Conservation (phyloP, 495 filamentous ascomycete species). For the Penicillium lividum region DNA sequence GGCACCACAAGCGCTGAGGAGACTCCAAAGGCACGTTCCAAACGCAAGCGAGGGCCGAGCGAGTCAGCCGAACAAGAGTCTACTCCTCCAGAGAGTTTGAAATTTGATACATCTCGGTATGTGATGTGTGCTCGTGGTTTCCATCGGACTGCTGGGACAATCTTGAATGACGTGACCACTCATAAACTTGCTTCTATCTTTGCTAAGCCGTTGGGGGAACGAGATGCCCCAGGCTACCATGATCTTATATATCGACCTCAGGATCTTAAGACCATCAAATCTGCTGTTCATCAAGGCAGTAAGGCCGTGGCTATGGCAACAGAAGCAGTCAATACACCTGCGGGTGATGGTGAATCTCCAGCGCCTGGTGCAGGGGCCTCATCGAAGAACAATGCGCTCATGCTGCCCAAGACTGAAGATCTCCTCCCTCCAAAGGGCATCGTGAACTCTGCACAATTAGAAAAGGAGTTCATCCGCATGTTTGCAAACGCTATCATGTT, state of each 20-base stretch:
- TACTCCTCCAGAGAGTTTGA: constrained; percentile 31
- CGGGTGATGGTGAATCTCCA: constrained; percentile 47
- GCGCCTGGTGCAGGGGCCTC: constrained; percentile 33
- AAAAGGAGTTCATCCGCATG: constrained; percentile 96
- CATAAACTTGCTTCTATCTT: constrained; percentile 92
- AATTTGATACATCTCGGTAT: constrained; percentile 50
- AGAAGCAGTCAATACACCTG: constrained; percentile 48
- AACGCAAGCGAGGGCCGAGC: constrained; percentile 43
- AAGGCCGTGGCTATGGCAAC: constrained; percentile 68
- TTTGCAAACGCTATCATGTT: constrained; percentile 98
- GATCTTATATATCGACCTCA: constrained; percentile 84
- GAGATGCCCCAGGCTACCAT: constrained; percentile 83
- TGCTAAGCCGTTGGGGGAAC: constrained; percentile 76
- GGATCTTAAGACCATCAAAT: constrained; percentile 83
- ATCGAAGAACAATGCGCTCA: constrained; percentile 43
- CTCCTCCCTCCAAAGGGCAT: constrained; percentile 85
- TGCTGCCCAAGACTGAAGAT: constrained; percentile 68
- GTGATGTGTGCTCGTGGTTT: constrained; percentile 77
- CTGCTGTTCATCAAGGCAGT: constrained; percentile 74
- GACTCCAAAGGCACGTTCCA: constrained; percentile 32
- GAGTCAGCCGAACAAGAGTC: constrained; percentile 38
- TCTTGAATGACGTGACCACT: constrained; percentile 80
- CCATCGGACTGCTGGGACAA: constrained; percentile 69
- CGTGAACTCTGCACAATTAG: constrained; percentile 90
- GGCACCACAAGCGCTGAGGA: constrained; percentile 30